These are phyloP conservation scores for Annona cherimola DNA, from an alignment of 164 flowering plant species.

Conservation along the genomic window DNA sequence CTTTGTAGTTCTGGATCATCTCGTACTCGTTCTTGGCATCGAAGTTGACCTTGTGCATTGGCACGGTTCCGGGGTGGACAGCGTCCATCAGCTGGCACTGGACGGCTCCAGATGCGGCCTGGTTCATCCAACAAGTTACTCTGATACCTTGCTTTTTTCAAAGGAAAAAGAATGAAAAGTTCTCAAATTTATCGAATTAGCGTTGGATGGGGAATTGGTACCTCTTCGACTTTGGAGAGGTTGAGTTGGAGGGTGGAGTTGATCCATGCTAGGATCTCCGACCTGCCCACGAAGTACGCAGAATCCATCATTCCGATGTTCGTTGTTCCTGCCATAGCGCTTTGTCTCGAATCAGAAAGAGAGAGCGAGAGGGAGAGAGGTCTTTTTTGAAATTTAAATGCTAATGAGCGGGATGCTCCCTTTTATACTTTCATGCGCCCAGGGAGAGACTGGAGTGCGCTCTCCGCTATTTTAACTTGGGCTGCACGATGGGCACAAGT, in stretches of 20 bases:
- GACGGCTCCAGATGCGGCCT: constrained; percentile 93
- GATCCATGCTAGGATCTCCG: constrained; percentile 95
- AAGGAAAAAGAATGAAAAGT: background rate
- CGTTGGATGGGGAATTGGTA: constrained; percentile 5
- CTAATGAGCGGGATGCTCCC: too few species aligned
- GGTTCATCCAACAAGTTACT: constrained; percentile 3
- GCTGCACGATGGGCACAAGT: too few species aligned
- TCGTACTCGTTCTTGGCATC: constrained; percentile 97
- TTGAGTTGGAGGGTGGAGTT: constrained; percentile 91
- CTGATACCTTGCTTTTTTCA: background rate
- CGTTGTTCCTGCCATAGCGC: constrained; percentile 34
- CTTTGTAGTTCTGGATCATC: constrained; percentile 98
- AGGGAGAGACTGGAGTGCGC: too few species aligned
- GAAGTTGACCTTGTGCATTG: constrained; percentile 98
- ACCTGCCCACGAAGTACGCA: constrained; percentile 94
- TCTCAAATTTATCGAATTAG: background rate
- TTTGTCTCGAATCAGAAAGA: background rate
- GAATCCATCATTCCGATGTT: constrained; percentile 92
- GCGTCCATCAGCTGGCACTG: constrained; percentile 97
- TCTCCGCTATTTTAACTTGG: too few species aligned
- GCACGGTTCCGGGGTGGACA: constrained; percentile 84
- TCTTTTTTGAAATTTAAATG: too few species aligned
- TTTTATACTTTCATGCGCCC: too few species aligned
- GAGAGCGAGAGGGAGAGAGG: constrained; percentile 1
- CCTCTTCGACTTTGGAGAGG: constrained; percentile 98